These are phyloP conservation scores for Perkinsela sp. DNA, from an alignment of 208 protist genomes.

Conservation along the genomic window DNA sequence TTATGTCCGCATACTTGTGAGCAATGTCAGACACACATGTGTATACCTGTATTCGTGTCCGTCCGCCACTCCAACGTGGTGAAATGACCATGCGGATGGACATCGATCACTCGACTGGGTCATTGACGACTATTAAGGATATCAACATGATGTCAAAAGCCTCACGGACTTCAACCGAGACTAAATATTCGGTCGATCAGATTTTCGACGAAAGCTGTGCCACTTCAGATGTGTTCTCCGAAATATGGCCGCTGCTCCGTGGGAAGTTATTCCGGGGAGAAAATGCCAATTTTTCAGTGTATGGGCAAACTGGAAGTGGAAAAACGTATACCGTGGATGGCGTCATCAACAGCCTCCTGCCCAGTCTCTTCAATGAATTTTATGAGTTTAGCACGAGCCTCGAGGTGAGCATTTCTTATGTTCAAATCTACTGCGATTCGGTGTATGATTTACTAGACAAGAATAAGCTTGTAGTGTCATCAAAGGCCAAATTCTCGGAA, in stretches of 20 bases:
- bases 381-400: neutral
- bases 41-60: neutral
- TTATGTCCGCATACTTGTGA: too few species aligned
- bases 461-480: neutral
- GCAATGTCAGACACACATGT: neutral
- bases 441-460: neutral
- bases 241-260: neutral
- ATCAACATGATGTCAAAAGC: neutral
- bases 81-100: neutral
- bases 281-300: conserved; percentile 49
- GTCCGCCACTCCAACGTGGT: neutral
- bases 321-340: conserved; percentile 55
- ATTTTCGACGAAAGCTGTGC: neutral
- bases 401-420: neutral
- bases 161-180: neutral
- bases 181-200: neutral
- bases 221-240: neutral
- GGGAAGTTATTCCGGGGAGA: conserved; percentile 21
- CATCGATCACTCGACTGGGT: neutral
- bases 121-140: neutral
- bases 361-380: neutral
- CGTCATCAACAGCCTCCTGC: conserved; percentile 10
- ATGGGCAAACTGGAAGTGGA: conserved; percentile 51
- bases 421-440: neutral
- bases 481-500: neutral